Base-by-base conservation (phyloP, 768 basidiomycete genomes). In the Russula foetens region DNA sequence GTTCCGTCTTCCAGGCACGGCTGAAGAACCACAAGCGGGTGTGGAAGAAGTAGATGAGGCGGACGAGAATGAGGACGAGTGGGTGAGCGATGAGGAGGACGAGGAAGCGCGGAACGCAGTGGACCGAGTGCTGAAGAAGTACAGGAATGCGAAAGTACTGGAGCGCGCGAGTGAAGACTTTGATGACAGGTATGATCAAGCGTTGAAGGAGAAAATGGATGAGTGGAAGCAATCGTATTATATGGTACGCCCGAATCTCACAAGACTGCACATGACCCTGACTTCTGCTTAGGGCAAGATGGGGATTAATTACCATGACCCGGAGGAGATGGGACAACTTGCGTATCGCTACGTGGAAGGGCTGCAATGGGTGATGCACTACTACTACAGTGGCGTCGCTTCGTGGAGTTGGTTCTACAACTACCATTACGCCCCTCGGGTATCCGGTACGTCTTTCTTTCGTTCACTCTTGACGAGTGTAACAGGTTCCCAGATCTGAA, bases 391-490 rank as follows among this genome's bases (percentile, higher is more conserved):
- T 63, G 97, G 97, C 6, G 94, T 98, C 19, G 90, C 93, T 6
- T 95, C 92, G 17, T 99, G 97, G 97, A 83, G 91, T 23, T 98
- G 97, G 97, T 99, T 96, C 76, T 98, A 98, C 74, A 77, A 95
- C 72, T 98, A 98, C 71, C 96, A 99, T 70, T 99, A 95, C 71
- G 90, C 97, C 0, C 97, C 97, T 23, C 84, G 94, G 29, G 98
- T 98, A 57, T 92, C 93, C 21, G 96, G 96, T 95, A 67, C 55
- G 79, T 69, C 17, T 8, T 11, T 56, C 24, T 35, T 33, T 55
- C 43, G 7, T 21, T 28, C 23, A 29, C 11, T 12, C 38, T 17
- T 4, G 15, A 77, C 19, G 71, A 35, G 56, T 60, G 14, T 41
- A 29, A 52, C 44, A 31, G 35, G 24, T 29, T n/a, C 53, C 21